These are phyloP conservation scores for Populus trichocarpa DNA, from an alignment of 441 rosid species.

Conservation along the genomic window DNA sequence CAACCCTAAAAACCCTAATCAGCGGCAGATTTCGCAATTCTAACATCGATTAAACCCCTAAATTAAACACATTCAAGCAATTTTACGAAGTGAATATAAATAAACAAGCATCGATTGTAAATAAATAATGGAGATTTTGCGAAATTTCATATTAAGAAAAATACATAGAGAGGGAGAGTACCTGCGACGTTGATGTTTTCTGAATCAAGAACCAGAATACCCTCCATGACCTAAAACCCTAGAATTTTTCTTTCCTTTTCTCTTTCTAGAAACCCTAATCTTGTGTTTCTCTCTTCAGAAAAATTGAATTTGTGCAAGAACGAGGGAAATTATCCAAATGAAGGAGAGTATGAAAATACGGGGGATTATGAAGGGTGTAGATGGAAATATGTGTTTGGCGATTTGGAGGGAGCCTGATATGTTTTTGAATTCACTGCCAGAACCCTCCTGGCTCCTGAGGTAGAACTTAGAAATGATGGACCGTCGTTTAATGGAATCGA, in stretches of 20 bases:
- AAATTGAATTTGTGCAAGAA: background rate
- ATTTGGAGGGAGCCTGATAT: background rate
- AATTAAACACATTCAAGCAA: background rate
- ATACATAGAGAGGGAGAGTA: background rate
- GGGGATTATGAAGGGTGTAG: background rate
- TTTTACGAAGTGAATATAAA: no score
- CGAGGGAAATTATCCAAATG: background rate
- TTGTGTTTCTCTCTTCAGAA: background rate
- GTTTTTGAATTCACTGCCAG: background rate
- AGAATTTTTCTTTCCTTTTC: background rate
- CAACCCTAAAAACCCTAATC: background rate
- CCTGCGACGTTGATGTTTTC: slow-evolving; percentile 18
- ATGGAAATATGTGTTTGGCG: background rate
- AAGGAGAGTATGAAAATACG: background rate
- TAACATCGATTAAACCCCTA: background rate
- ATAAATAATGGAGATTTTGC: background rate
- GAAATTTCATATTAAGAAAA: no score
- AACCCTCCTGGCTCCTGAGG: background rate
- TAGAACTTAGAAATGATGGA: background rate
- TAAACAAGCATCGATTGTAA: no score
- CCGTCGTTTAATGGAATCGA: background rate
- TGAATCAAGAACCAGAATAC: background rate
- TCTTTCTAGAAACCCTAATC: background rate
- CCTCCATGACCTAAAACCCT: slow-evolving; percentile 26
- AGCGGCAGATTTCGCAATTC: background rate